Conservation (phyloP, 495 filamentous ascomycete genomes). For the Paragyromitra xinjiangensis region DNA sequence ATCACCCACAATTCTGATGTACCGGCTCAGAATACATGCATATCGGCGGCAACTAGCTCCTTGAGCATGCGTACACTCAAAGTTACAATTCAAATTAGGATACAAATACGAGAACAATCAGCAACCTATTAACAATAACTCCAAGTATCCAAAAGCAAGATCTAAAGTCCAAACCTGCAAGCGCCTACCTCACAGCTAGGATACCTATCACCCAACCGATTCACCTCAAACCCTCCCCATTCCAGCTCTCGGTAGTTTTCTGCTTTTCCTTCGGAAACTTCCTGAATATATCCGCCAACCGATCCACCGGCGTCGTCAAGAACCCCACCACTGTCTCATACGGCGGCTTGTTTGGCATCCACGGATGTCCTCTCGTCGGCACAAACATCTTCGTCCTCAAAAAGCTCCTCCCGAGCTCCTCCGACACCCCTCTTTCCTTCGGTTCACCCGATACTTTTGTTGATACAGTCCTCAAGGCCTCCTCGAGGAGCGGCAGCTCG, state of each 20-base stretch:
- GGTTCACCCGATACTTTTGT: conserved; percentile 44
- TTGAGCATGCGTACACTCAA: neutral
- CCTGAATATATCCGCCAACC: conserved; percentile 63
- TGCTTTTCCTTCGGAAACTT: conserved; percentile 60
- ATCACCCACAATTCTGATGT: neutral
- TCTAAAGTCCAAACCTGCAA: neutral
- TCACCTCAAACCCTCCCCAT: conserved; percentile 24
- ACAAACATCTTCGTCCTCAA: conserved; percentile 68
- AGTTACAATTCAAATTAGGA: neutral
- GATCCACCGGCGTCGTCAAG: conserved; percentile 64
- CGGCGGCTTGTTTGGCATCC: conserved; percentile 63
- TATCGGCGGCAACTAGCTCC: too few relatives aligned
- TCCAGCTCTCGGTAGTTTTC: conserved; percentile 23
- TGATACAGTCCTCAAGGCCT: conserved; percentile 17
- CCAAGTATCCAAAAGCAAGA: neutral
- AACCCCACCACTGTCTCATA: conserved; percentile 64
- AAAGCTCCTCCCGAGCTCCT: conserved; percentile 65
- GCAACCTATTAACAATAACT: neutral
- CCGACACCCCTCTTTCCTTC: conserved; percentile 54
- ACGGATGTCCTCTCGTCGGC: conserved; percentile 57
- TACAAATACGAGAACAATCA: neutral
- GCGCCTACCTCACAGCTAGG: neutral
- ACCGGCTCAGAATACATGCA: too few relatives aligned
- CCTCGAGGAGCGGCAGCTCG: conserved; percentile 68
- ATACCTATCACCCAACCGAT: neutral